Conservation (phyloP, 345 rosid species). For the Linum lewisii region DNA sequence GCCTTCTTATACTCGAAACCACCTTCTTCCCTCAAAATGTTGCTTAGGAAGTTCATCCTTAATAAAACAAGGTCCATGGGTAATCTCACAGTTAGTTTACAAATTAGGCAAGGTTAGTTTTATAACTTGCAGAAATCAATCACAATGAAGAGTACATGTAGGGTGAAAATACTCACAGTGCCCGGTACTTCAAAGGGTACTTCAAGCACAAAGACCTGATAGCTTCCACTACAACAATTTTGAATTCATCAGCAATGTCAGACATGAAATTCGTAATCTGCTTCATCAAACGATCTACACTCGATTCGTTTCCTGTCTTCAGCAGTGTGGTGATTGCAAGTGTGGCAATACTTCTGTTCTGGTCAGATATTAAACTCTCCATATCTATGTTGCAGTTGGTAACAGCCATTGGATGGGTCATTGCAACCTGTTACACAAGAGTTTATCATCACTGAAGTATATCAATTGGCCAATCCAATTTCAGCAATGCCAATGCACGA, state of each 20-base stretch:
- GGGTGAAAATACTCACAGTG: constrained; percentile 47
- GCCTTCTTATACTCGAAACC: constrained; percentile 98
- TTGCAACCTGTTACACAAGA: constrained; percentile 67
- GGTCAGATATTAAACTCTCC: constrained; percentile 98
- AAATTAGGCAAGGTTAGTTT: background rate
- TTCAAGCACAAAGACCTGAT: constrained; percentile 89
- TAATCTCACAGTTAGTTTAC: background rate
- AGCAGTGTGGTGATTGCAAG: constrained; percentile 95
- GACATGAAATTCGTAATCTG: constrained; percentile 97
- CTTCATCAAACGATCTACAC: constrained; percentile 98
- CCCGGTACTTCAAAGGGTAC: constrained; percentile 90
- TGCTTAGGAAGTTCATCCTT: constrained; percentile 99
- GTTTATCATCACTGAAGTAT: background rate
- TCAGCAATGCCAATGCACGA: background rate
- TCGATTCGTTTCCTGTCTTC: constrained; percentile 97
- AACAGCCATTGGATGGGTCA: constrained; percentile 99
- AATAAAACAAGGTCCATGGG: constrained; percentile 6
- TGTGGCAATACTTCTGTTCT: constrained; percentile 97
- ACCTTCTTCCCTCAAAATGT: constrained; percentile 98
- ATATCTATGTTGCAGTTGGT: constrained; percentile 98
- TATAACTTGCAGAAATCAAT: background rate
- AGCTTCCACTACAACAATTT: constrained; percentile 98
- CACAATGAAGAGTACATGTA: background rate
- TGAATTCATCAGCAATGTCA: constrained; percentile 97
- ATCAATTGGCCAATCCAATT: background rate